Base-by-base conservation (phyloP, 495 filamentous ascomycete genomes). In the Trichoderma gamsii region DNA sequence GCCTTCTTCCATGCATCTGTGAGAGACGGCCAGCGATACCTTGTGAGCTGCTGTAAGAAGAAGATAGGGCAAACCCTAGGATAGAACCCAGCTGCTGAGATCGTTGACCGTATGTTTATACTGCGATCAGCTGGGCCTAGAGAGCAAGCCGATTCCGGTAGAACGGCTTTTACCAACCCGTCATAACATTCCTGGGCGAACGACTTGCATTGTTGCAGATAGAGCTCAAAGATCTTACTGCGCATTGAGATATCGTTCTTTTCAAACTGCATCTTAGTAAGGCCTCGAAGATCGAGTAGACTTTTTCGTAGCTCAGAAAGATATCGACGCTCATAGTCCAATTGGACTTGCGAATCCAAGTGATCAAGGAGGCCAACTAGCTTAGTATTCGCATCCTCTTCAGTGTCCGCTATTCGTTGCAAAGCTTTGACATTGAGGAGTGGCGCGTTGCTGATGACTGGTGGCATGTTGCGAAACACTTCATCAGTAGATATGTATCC, bases 1-100 rank as follows among this genome's bases (percentile, higher is more conserved):
- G 68, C 70, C 7, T 9, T 44, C 46, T 72, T 76, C 78, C 78
- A 84, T 23, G 46, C 15, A 69, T 65, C 18, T 80, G 69, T 1
- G 64, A 66, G 13, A 8, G 35, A 38, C 2, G 35, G 29, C 73
- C 74, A 74, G 1, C 71, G 72, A 12, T 61, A 25, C 11, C 66
- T 70, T 27, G 72, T 68, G 13, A 83, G 75, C 1, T 73, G 79
- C 59, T 74, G 69, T 0, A 78, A 72, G 43, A 83, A 74, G 66
- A 76, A 81, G 21, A 65, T 63, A 7, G 76, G 73, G 16, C 76
- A 79, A 4, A 78, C 18, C 41, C 77, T 63, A 3, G 77, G 78
- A 44, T 70, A 70, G 15, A 73, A 29, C 4, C 64, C 35, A 0
- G 72, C 66, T 8, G 29, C 9, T 25, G 7, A 18, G 29, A 23